Conservation (phyloP, 164 flowering plant genomes). For the Magnolia officinalis region DNA sequence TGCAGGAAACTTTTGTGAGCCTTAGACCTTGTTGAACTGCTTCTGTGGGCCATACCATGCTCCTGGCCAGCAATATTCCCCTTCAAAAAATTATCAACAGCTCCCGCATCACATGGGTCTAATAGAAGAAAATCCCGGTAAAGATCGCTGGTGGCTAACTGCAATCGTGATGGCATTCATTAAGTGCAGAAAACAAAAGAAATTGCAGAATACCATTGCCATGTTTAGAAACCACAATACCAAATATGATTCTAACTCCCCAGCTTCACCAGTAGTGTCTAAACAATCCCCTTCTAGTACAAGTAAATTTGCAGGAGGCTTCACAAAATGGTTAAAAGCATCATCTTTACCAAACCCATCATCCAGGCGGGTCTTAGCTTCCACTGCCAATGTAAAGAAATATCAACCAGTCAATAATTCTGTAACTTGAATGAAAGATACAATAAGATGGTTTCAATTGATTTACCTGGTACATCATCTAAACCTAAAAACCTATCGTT, state of each 20-base stretch:
- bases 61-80: conserved; percentile 27
- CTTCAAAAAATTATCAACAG: conserved; percentile 51
- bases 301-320: conserved; percentile 87
- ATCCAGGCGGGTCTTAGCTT: conserved; percentile 59
- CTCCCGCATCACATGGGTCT: conserved; percentile 75
- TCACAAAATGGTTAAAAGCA: conserved; percentile 44
- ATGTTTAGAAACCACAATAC: conserved; percentile 30
- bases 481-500: conserved; percentile 61
- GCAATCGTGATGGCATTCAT: conserved; percentile 26
- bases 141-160: conserved; percentile 74
- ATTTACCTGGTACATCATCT: conserved; percentile 77
- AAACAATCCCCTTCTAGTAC: conserved; percentile 96
- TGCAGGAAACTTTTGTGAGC: conserved; percentile 42
- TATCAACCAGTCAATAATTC: conserved; percentile 11
- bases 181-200: neutral
- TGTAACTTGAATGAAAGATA: neutral
- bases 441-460: neutral
- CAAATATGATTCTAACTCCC: conserved; percentile 89
- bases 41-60: conserved; percentile 23
- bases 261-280: conserved; percentile 65
- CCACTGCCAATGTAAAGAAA: conserved; percentile 57
- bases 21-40: conserved; percentile 43
- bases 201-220: neutral
- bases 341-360: conserved; percentile 30
- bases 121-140: conserved; percentile 82